phyloP scores from a whole-genome alignment of 2,329 filamentous ascomycete genomes.

The Pseudofabraea citricarpa region DNA sequence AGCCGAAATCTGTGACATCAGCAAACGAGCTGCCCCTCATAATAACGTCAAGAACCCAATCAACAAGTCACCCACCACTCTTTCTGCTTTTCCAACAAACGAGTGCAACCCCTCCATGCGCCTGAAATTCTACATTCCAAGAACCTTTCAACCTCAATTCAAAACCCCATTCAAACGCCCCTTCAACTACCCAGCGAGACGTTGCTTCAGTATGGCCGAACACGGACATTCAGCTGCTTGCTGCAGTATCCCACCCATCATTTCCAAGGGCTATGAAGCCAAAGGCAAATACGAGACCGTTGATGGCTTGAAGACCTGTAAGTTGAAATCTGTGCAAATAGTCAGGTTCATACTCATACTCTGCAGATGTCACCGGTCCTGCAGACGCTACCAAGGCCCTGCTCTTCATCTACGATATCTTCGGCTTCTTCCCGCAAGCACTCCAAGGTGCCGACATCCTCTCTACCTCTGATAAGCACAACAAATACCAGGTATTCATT shows the following conservation, averaged over 20 bases:
- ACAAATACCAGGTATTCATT: constrained; percentile 80
- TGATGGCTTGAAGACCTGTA: constrained; percentile 50
- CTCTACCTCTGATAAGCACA: constrained; percentile 44
- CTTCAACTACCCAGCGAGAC: background rate
- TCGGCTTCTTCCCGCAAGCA: constrained; percentile 66
- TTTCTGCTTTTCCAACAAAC: background rate
- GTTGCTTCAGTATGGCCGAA: constrained; percentile 12
- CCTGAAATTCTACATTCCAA: background rate
- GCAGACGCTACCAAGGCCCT: constrained; percentile 50
- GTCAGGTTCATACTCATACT: background rate
- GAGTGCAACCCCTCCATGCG: background rate
- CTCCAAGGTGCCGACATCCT: constrained; percentile 67
- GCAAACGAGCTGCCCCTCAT: too few relatives aligned
- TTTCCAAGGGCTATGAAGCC: constrained; percentile 47
- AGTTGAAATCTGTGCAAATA: constrained; percentile 6
- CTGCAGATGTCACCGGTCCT: constrained; percentile 40
- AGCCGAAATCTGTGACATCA: too few relatives aligned
- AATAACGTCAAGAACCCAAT: too few relatives aligned
- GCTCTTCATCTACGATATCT: constrained; percentile 58
- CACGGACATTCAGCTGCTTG: constrained; percentile 50
- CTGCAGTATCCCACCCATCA: constrained; percentile 54
- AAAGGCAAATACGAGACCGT: constrained; percentile 54
- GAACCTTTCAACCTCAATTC: background rate
- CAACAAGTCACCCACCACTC: too few relatives aligned
- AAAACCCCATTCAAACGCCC: background rate